Evolutionary conservation across 192 early-diverging fungal genomes (phyloP).

Genomic region (Podila verticillata): DNA sequence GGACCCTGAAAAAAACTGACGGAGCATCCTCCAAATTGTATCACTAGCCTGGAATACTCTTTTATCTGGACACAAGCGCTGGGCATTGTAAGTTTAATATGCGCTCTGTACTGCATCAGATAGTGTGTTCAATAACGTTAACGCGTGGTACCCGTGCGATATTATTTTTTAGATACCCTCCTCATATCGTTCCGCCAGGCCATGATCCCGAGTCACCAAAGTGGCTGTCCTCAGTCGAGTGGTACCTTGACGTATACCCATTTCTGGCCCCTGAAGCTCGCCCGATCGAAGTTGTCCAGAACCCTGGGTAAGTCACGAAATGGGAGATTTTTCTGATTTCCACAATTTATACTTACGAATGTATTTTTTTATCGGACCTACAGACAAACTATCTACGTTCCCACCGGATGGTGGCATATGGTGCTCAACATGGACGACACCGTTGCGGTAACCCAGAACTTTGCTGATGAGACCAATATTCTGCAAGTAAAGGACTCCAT

Average conservation of each 20-base stretch:
- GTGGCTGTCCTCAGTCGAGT: slow-evolving; percentile 46
- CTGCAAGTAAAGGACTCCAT: slow-evolving; percentile 28
- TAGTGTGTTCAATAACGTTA: too few species aligned
- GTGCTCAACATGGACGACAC: slow-evolving; percentile 55
- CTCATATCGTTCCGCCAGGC: slow-evolving; percentile 48
- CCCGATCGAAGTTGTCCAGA: slow-evolving; percentile 55
- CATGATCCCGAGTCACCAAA: slow-evolving; percentile 35
- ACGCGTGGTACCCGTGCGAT: not conserved
- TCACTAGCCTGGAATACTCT: slow-evolving; percentile 57
- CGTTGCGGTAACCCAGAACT: slow-evolving; percentile 55
- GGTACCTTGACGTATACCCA: slow-evolving; percentile 62
- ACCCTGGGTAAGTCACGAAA: slow-evolving; percentile 39
- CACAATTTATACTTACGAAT: not conserved
- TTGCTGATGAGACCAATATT: slow-evolving; percentile 49
- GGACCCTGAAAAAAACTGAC: too few species aligned
- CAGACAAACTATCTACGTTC: slow-evolving; percentile 59
- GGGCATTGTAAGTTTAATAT: slow-evolving; percentile 54
- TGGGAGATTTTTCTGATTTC: not conserved
- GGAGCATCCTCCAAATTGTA: not conserved
- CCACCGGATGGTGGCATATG: slow-evolving; percentile 60
- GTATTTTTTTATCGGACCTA: not conserved
- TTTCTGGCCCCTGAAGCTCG: slow-evolving; percentile 30
- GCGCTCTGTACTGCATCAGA: not conserved
- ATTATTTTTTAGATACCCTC: slow-evolving; percentile 41
- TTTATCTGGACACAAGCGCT: slow-evolving; percentile 56